These are phyloP conservation scores for Pterocarpus macrocarpus DNA, from an alignment of 306 rosid species.

Conservation along the genomic window DNA sequence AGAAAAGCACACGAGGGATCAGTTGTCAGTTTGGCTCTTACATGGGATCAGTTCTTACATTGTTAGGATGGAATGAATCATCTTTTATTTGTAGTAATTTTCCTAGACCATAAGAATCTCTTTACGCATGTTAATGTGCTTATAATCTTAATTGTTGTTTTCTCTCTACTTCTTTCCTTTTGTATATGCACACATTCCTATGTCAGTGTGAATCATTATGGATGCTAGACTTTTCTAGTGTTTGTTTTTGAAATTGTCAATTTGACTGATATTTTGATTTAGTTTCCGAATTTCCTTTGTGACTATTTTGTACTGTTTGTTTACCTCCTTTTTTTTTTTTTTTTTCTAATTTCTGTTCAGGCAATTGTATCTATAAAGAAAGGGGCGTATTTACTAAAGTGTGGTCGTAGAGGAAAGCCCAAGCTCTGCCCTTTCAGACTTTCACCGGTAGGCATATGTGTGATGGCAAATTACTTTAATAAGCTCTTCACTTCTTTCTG, in stretches of 20 bases:
- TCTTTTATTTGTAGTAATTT: constrained; percentile 10
- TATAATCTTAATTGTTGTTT: constrained; percentile 18
- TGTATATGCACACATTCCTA: background rate
- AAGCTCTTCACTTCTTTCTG: background rate
- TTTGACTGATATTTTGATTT: constrained; percentile 23
- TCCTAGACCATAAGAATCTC: constrained; percentile 23
- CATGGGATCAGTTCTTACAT: background rate
- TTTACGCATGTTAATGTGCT: background rate
- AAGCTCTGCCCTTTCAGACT: constrained; percentile 84
- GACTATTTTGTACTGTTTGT: constrained; percentile 12
- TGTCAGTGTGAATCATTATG: constrained; percentile 3
- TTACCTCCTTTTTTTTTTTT: constrained; percentile 26
- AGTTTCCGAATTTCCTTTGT: constrained; percentile 36
- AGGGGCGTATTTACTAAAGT: constrained; percentile 83
- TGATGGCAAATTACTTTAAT: constrained; percentile 10
- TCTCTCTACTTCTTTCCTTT: constrained; percentile 8
- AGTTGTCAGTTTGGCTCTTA: constrained; percentile 18
- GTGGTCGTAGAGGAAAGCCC: constrained; percentile 82
- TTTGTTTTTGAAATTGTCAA: constrained; percentile 19
- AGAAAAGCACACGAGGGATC: constrained; percentile 14
- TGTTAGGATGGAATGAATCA: background rate
- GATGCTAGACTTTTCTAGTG: constrained; percentile 14
- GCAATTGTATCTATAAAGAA: constrained; percentile 86
- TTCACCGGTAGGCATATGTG: constrained; percentile 64
- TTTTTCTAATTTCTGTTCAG: constrained; percentile 55